Conservation (phyloP, 176 grass and related monocot species). For the Lolium perenne region DNA sequence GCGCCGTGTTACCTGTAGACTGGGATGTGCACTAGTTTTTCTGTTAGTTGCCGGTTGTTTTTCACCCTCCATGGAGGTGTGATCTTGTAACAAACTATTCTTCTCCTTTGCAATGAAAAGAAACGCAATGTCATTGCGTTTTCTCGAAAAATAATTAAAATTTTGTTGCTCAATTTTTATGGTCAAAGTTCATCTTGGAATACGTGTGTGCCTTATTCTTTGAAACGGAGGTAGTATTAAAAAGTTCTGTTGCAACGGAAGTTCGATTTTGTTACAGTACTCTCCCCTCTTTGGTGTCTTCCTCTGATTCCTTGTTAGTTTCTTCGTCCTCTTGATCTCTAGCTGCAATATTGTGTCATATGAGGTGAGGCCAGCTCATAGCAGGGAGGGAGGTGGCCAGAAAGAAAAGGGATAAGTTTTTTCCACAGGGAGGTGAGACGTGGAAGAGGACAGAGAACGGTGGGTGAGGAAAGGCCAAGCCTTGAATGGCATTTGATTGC, state of each 20-base stretch:
- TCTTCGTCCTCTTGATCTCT: neutral
- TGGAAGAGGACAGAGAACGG: neutral
- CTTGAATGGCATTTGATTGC: neutral
- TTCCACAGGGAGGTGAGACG: neutral
- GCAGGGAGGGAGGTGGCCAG: neutral
- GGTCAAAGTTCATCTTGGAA: too few species aligned
- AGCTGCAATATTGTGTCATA: conserved; percentile 6
- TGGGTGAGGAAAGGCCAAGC: neutral
- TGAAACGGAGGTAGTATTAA: neutral
- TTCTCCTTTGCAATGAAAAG: too few species aligned
- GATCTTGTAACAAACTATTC: too few species aligned
- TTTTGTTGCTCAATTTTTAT: too few species aligned
- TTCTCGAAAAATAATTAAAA: too few species aligned
- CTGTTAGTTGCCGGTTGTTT: too few species aligned
- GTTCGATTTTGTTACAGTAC: neutral
- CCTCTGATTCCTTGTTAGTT: neutral
- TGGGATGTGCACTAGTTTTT: too few species aligned
- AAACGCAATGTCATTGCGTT: too few species aligned
- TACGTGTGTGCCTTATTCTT: too few species aligned
- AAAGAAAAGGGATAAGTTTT: neutral
- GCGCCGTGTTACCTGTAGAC: too few species aligned
- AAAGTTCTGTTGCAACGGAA: neutral
- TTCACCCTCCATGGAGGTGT: too few species aligned
- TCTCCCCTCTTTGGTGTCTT: conserved; percentile 2
- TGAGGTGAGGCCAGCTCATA: neutral